Evolutionary conservation across 176 grass and related monocot species (phyloP).

Genomic region (Oropetium thomaeum): DNA sequence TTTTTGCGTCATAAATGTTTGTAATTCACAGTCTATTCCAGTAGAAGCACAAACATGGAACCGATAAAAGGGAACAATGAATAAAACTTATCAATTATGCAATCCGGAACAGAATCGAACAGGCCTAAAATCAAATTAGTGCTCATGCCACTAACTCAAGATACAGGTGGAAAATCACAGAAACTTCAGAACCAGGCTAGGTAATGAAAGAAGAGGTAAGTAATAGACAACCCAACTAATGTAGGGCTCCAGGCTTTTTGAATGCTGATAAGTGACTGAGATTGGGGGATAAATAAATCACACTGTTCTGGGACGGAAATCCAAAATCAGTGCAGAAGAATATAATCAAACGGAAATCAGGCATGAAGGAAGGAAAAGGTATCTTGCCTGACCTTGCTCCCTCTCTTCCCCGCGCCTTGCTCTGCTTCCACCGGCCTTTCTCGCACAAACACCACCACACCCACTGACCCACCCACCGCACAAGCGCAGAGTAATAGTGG

Average conservation of each 20-base stretch:
- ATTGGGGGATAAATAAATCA: not conserved
- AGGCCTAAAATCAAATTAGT: not conserved
- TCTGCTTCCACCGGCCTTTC: not conserved
- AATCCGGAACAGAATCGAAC: not conserved
- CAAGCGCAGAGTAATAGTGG: not conserved
- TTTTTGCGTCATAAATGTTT: not conserved
- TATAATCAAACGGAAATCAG: not conserved
- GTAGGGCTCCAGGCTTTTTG: not conserved
- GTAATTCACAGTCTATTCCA: not conserved
- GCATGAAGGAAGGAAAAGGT: not conserved
- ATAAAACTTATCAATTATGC: not conserved
- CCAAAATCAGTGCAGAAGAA: not conserved
- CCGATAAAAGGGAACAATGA: not conserved
- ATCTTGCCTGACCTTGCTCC: not conserved
- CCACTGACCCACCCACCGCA: constrained; percentile 26
- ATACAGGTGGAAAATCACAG: not conserved
- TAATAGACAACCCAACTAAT: not conserved
- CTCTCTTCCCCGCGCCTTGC: not conserved
- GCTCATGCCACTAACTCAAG: not conserved
- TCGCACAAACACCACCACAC: not conserved
- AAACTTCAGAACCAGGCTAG: not conserved
- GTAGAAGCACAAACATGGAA: not conserved
- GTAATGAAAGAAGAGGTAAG: not conserved
- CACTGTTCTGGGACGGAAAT: not conserved
- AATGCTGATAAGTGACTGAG: not conserved